Evolutionary conservation across 164 flowering plant species (phyloP), one percentile per base, ranked within the genome.

Genomic region (Vitis labrusca): DNA sequence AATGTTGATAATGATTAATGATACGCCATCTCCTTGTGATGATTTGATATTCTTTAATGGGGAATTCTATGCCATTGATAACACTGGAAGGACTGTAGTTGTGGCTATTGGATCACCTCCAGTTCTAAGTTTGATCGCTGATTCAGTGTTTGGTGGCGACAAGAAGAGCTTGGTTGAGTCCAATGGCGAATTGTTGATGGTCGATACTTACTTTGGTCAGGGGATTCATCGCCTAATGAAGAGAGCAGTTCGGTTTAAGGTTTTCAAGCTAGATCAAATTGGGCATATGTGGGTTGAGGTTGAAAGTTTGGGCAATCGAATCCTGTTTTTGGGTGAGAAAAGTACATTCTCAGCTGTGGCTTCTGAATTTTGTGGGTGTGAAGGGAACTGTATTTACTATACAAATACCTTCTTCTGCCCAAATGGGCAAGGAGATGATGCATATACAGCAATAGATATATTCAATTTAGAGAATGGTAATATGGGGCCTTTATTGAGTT

Each of bases 291-390:
- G 92, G 90, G 64, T 65, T 63, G 84, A 78, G 77, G 75, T 90
- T 68, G 68, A 70, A 12, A 71, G 61, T 73, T 77, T 92, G 81
- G 88, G 83, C 10, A 85, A 90, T 63, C 73, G 60, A 10, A 71
- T 90, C 52, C 62, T 92, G 85, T 90, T 92, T 72, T 64, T 89
- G 73, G 90, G 92, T 15, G 91, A 89, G 55, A 86, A 88, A 75
- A 79, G 89, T 59, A 32, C 85, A 0, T 89, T 90, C 76, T 82
- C 90, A 1, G 82, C 81, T 10, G 67, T 77, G 2, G 85, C 81
- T 23, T 61, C 72, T 44, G 90, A 86, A 17, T 61, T 92, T 10
- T 23, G 59, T 14, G 78, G 79, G 29, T 71, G 84, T 67, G 81
- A 54, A 69, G 85, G 89, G 64, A 92, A 86, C 74, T 85, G 88